phyloP scores from a whole-genome alignment of 1,139 yeast genomes.

The Suhomyces atakaporum region DNA sequence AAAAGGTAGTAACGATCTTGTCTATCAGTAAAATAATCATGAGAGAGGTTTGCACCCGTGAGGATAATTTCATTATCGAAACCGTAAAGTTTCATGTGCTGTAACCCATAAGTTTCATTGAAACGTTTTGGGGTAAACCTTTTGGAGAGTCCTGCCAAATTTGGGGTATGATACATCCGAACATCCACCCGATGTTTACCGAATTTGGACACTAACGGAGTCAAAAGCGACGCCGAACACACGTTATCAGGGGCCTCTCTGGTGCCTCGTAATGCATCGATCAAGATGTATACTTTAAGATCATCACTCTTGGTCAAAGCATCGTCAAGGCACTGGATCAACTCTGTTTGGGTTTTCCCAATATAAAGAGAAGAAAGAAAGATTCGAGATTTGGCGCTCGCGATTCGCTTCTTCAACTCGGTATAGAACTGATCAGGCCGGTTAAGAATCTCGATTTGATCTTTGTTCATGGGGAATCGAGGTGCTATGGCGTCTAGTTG shows the following conservation, averaged over 20 bases:
- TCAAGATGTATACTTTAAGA: slow-evolving; percentile 68
- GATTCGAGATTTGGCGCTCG: slow-evolving; percentile 56
- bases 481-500: slow-evolving; percentile 72
- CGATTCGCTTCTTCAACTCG: slow-evolving; percentile 57
- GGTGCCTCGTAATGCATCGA: slow-evolving; percentile 92
- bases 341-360: slow-evolving; percentile 79
- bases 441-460: slow-evolving; percentile 62
- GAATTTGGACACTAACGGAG: slow-evolving; percentile 64
- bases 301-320: slow-evolving; percentile 63
- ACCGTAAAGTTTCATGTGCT: slow-evolving; percentile 97
- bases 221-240: slow-evolving; percentile 76
- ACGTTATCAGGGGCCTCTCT: slow-evolving; percentile 76
- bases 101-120: slow-evolving; percentile 91
- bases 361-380: slow-evolving; percentile 85
- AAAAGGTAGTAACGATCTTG: slow-evolving; percentile 90
- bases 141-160: slow-evolving; percentile 67
- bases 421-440: slow-evolving; percentile 73
- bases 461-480: slow-evolving; percentile 59
- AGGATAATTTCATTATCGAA: slow-evolving; percentile 87
- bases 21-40: slow-evolving; percentile 92
- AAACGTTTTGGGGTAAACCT: slow-evolving; percentile 74
- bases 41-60: slow-evolving; percentile 88
- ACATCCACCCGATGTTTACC: slow-evolving; percentile 74
- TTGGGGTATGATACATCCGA: slow-evolving; percentile 89
- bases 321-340: slow-evolving; percentile 56